These are phyloP conservation scores for Hemisphaericaspora xylofermentans DNA, from an alignment of 1,139 yeast species.

Conservation along the genomic window DNA sequence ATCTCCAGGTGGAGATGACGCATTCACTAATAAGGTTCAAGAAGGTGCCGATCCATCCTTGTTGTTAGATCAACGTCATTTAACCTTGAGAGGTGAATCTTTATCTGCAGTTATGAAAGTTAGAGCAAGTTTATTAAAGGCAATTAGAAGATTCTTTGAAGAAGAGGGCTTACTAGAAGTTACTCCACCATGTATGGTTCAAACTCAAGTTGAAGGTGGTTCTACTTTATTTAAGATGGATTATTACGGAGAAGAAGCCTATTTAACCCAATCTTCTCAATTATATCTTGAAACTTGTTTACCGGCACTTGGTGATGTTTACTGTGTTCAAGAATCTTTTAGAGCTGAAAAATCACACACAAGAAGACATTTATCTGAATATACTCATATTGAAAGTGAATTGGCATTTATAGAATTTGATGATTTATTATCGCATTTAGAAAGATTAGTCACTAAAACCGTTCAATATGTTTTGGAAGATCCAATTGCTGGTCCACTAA, in stretches of 20 bases:
- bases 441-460: conserved; percentile 66
- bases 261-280: conserved; percentile 94
- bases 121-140: conserved; percentile 72
- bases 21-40: conserved; percentile 90
- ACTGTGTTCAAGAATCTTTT: conserved; percentile 97
- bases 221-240: conserved; percentile 90
- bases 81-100: conserved; percentile 93
- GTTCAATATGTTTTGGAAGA: conserved; percentile 80
- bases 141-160: conserved; percentile 73
- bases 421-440: conserved; percentile 82
- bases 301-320: conserved; percentile 95
- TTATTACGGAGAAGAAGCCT: conserved; percentile 97
- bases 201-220: conserved; percentile 99
- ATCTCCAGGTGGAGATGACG: conserved; percentile 96
- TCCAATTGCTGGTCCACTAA: conserved; percentile 86
- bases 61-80: conserved; percentile 91
- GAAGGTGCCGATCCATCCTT: conserved; percentile 93
- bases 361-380: conserved; percentile 95
- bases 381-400: conserved; percentile 96
- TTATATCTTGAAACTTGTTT: conserved; percentile 94
- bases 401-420: conserved; percentile 84
- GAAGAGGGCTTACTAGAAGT: conserved; percentile 85
- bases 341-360: conserved; percentile 99
- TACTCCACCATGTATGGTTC: conserved; percentile 99
- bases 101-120: conserved; percentile 94